Conservation (phyloP, 345 rosid species). For the Syzygium grande region DNA sequence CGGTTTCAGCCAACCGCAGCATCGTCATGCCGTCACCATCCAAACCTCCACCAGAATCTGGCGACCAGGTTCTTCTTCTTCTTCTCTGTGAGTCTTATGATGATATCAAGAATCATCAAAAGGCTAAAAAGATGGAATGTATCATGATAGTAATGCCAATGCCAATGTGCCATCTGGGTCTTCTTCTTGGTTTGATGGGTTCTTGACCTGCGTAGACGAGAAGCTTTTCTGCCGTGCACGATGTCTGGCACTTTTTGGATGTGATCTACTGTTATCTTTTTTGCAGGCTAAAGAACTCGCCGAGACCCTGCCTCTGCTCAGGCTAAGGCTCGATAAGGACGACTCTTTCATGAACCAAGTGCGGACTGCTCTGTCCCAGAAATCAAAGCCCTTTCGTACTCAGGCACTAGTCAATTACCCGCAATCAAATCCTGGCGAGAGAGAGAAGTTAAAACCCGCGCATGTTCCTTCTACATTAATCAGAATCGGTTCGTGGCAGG, state of each 20-base stretch:
- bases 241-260: not conserved
- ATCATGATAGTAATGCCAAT: not conserved
- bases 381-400: not conserved
- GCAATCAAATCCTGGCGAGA: not conserved
- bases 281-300: not conserved
- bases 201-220: not conserved
- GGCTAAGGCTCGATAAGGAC: conserved; percentile 4
- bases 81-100: not conserved
- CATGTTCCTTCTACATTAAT: conserved; percentile 20
- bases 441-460: conserved; percentile 25
- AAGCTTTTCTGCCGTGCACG: not conserved
- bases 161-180: not conserved
- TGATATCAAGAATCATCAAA: not conserved
- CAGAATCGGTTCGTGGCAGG: conserved; percentile 45
- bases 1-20: not conserved
- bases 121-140: not conserved
- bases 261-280: not conserved
- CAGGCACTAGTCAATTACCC: not conserved
- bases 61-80: not conserved
- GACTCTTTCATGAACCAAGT: not conserved
- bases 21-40: not conserved
- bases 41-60: not conserved
- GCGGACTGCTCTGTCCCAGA: not conserved
- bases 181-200: not conserved
- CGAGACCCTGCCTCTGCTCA: conserved; percentile 6